These are phyloP conservation scores for Clavaria fumosa DNA, from an alignment of 768 basidiomycete species.

Conservation along the genomic window DNA sequence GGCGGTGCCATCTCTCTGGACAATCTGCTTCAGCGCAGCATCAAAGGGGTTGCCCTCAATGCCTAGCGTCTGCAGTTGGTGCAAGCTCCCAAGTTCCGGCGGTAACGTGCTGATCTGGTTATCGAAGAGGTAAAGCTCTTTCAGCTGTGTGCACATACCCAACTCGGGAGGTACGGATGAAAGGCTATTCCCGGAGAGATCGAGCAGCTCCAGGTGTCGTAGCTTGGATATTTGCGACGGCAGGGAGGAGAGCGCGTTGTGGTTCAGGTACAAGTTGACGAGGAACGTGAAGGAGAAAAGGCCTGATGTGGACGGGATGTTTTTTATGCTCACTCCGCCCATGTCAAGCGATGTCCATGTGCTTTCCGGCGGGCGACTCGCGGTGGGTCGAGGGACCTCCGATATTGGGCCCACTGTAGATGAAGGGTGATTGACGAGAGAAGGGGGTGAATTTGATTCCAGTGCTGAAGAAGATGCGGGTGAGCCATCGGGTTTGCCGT, in stretches of 20 bases:
- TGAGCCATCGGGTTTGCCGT: conserved; percentile 18
- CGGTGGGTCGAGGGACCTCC: conserved; percentile 48
- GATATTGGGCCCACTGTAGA: conserved; percentile 62
- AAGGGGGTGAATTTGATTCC: conserved; percentile 20
- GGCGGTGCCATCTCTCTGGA: conserved; percentile 91
- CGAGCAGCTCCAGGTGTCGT: conserved; percentile 75
- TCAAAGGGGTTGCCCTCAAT: conserved; percentile 97
- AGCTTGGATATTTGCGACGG: conserved; percentile 76
- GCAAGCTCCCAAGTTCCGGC: conserved; percentile 73
- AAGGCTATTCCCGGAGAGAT: conserved; percentile 82
- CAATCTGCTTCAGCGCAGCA: conserved; percentile 50
- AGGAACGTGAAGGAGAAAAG: conserved; percentile 86
- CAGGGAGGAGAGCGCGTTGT: conserved; percentile 68
- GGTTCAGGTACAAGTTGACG: conserved; percentile 89
- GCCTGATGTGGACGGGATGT: conserved; percentile 60
- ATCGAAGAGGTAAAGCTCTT: conserved; percentile 92
- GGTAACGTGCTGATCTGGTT: conserved; percentile 83
- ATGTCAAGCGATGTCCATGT: conserved; percentile 90
- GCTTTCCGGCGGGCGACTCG: conserved; percentile 51
- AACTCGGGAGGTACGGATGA: conserved; percentile 67
- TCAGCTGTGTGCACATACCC: conserved; percentile 78
- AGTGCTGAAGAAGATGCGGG: conserved; percentile 18
- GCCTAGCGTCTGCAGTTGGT: conserved; percentile 85
- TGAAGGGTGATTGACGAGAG: conserved; percentile 45
- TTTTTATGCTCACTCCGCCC: conserved; percentile 90